These are phyloP conservation scores for Nematodospora valgi DNA, from an alignment of 805 yeast species.

Conservation along the genomic window DNA sequence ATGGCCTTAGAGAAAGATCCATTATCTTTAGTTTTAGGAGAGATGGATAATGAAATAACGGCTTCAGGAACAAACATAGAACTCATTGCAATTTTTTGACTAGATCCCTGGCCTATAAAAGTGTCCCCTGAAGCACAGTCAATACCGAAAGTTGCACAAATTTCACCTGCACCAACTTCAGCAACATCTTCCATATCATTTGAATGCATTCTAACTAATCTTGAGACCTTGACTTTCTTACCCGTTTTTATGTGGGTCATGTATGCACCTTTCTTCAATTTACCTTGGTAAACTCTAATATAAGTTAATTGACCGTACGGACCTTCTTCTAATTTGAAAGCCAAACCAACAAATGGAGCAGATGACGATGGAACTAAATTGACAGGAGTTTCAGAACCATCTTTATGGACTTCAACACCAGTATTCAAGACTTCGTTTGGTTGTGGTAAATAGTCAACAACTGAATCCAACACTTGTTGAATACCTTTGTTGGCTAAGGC, in stretches of 20 bases:
- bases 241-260: conserved; percentile 89
- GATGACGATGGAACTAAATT: conserved; percentile 67
- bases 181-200: conserved; percentile 98
- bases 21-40: conserved; percentile 84
- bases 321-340: conserved; percentile 99
- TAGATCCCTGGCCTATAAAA: conserved; percentile 72
- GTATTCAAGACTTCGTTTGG: conserved; percentile 91
- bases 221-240: conserved; percentile 86
- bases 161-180: conserved; percentile 96
- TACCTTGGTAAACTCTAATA: conserved; percentile 95
- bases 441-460: conserved; percentile 91
- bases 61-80: conserved; percentile 99
- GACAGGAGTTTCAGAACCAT: conserved; percentile 60
- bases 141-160: conserved; percentile 98
- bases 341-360: conserved; percentile 90
- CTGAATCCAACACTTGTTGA: conserved; percentile 94
- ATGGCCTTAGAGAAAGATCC: conserved; percentile 92
- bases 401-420: conserved; percentile 70
- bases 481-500: conserved; percentile 96
- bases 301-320: conserved; percentile 97
- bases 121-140: conserved; percentile 99
- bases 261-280: conserved; percentile 82
- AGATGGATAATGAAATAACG: conserved; percentile 87
- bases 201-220: conserved; percentile 97
- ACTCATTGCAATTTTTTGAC: conserved; percentile 80